phyloP scores from a whole-genome alignment of 371 early-diverging fungal species.

The Mortierella sp. region DNA sequence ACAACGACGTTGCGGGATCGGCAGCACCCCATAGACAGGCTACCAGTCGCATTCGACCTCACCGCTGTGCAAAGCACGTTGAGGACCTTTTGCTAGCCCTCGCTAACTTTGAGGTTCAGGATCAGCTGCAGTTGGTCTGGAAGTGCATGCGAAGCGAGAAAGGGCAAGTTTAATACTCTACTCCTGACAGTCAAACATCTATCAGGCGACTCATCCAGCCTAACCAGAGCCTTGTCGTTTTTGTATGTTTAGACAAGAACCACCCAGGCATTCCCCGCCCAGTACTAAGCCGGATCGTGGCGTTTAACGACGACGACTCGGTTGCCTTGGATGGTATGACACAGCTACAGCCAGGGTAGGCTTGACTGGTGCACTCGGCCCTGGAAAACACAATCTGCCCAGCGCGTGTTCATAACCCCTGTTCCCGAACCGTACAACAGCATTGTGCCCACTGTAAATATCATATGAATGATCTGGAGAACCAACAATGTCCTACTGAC shows the following conservation, averaged over 20 bases:
- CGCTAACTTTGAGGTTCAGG: slow-evolving; percentile 39
- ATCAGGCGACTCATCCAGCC: background rate
- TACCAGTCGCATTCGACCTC: slow-evolving; percentile 18
- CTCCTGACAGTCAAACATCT: background rate
- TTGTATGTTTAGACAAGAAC: slow-evolving; percentile 21
- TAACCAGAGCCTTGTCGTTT: background rate
- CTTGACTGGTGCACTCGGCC: too few relatives aligned
- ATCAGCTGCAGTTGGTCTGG: slow-evolving; percentile 41
- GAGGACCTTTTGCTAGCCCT: slow-evolving; percentile 49
- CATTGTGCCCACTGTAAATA: too few relatives aligned
- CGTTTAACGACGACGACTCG: too few relatives aligned
- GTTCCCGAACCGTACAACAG: too few relatives aligned
- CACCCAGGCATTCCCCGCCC: slow-evolving; percentile 24
- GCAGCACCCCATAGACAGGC: slow-evolving; percentile 6
- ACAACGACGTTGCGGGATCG: slow-evolving; percentile 20
- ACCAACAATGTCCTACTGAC: too few relatives aligned
- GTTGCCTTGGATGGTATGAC: too few relatives aligned
- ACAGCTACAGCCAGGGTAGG: too few relatives aligned
- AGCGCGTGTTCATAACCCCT: too few relatives aligned
- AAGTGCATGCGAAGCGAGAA: slow-evolving; percentile 47
- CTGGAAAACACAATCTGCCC: too few relatives aligned
- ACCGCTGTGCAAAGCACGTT: slow-evolving; percentile 51
- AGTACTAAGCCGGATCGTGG: too few relatives aligned
- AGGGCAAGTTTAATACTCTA: slow-evolving; percentile 20
- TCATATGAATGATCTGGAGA: too few relatives aligned